Conservation (phyloP, 2,329 filamentous ascomycete species). For the Ceratocystis albifundus region DNA sequence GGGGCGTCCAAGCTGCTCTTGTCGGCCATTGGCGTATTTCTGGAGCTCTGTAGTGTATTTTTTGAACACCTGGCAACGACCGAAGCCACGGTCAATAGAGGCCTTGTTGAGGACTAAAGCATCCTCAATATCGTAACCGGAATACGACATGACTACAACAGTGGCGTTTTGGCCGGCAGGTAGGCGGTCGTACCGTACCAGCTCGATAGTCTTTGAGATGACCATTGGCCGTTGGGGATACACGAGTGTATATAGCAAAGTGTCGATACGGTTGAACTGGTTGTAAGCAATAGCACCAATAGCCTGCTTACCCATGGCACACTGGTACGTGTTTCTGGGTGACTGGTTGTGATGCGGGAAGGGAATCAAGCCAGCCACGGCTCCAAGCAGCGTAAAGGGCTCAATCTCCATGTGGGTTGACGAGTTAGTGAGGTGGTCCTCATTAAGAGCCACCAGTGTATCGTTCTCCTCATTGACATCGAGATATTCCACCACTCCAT, state of each 20-base stretch:
- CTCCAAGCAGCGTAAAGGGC: conserved; percentile 90
- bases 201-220: conserved; percentile 89
- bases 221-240: conserved; percentile 98
- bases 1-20: conserved; percentile 53
- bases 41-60: conserved; percentile 82
- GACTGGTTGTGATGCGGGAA: conserved; percentile 99
- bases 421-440: conserved; percentile 66
- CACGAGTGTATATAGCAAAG: conserved; percentile 87
- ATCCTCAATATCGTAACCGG: conserved; percentile 98
- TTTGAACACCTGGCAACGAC: conserved; percentile 93
- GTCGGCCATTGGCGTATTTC: conserved; percentile 72
- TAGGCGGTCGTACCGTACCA: conserved; percentile 94
- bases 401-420: conserved; percentile 97
- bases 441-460: conserved; percentile 80
- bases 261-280: conserved; percentile 94
- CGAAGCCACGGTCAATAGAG: conserved; percentile 87
- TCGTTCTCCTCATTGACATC: conserved; percentile 99
- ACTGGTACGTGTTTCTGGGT: conserved; percentile 88
- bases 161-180: conserved; percentile 94
- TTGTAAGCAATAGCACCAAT: conserved; percentile 94
- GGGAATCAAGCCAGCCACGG: conserved; percentile 89
- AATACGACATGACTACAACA: conserved; percentile 98
- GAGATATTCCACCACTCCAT: conserved; percentile 87
- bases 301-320: conserved; percentile 93
- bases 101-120: conserved; percentile 94